Evolutionary conservation across 805 yeast species (phyloP).

Genomic region (Cyberlindnera veronae): DNA sequence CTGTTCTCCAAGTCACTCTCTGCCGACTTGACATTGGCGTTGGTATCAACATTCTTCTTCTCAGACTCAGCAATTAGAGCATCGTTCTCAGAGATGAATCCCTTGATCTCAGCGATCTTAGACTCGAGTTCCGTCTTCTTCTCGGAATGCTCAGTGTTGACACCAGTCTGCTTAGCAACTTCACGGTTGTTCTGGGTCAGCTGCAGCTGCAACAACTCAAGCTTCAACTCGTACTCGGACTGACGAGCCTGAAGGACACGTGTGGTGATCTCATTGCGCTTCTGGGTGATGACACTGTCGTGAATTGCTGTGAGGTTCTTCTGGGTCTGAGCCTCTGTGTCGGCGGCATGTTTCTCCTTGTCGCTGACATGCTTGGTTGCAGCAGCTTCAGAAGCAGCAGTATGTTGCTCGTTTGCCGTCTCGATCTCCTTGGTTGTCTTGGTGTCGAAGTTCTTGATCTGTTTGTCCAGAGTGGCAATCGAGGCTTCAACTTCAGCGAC

Average conservation of each 20-base stretch:
- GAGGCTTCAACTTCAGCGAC: slow-evolving; percentile 23
- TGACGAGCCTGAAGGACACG: slow-evolving; percentile 28
- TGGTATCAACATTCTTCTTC: slow-evolving; percentile 10
- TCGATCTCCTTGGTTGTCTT: slow-evolving; percentile 24
- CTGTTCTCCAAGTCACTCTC: slow-evolving; percentile 20
- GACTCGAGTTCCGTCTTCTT: slow-evolving; percentile 19
- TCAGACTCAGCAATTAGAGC: slow-evolving; percentile 18
- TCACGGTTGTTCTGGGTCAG: slow-evolving; percentile 26
- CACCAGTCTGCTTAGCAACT: slow-evolving; percentile 19
- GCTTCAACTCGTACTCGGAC: slow-evolving; percentile 24
- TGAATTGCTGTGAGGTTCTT: slow-evolving; percentile 17
- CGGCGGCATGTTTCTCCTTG: slow-evolving; percentile 17
- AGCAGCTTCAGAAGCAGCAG: slow-evolving; percentile 13
- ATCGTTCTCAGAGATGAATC: slow-evolving; percentile 21
- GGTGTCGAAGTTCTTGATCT: slow-evolving; percentile 21
- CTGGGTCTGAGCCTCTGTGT: slow-evolving; percentile 18
- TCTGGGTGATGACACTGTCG: slow-evolving; percentile 21
- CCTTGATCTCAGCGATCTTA: slow-evolving; percentile 18
- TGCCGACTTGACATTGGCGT: slow-evolving; percentile 12
- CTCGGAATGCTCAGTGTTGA: slow-evolving; percentile 14
- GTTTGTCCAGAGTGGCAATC: slow-evolving; percentile 19
- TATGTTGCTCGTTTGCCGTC: slow-evolving; percentile 16
- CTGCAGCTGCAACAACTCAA: slow-evolving; percentile 24
- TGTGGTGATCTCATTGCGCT: slow-evolving; percentile 22
- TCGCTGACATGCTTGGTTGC: slow-evolving; percentile 20